These are phyloP conservation scores for Clonostachys sp. DNA, from an alignment of 2,329 filamentous ascomycete genomes.

Conservation along the genomic window DNA sequence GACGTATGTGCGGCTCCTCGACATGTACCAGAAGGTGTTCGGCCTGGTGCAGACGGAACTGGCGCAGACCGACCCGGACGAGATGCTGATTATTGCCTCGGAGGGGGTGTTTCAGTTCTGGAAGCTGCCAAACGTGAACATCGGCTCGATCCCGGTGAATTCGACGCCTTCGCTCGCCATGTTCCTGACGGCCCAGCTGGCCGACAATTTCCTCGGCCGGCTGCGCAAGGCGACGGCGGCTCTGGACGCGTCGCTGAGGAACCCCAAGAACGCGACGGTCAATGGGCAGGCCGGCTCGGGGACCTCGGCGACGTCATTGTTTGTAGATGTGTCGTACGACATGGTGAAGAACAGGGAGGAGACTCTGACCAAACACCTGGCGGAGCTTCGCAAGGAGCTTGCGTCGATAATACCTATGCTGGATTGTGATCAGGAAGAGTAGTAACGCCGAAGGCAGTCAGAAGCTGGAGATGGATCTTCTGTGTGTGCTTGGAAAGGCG, in stretches of 20 bases:
- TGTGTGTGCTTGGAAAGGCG: too few relatives aligned
- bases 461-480: too few relatives aligned
- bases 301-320: too few relatives aligned
- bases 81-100: slow-evolving; percentile 2
- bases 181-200: slow-evolving; percentile 34
- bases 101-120: slow-evolving; percentile 23
- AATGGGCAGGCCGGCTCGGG: slow-evolving; percentile 8
- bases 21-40: slow-evolving; percentile 33
- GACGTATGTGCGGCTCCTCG: slow-evolving; percentile 29
- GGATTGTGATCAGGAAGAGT: neutral
- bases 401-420: slow-evolving; percentile 1
- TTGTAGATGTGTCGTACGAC: slow-evolving; percentile 11
- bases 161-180: slow-evolving; percentile 33
- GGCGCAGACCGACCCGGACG: slow-evolving; percentile 10
- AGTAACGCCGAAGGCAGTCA: neutral
- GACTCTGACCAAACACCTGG: slow-evolving; percentile 21
- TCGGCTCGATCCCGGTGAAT: slow-evolving; percentile 32
- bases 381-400: slow-evolving; percentile 12
- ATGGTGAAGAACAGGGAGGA: slow-evolving; percentile 24
- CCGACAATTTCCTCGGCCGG: slow-evolving; percentile 30
- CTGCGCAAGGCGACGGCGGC: slow-evolving; percentile 22
- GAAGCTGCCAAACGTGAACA: slow-evolving; percentile 32
- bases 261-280: slow-evolving; percentile 2
- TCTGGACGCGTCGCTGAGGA: slow-evolving; percentile 14
- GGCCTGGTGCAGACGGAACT: slow-evolving; percentile 25